A percentile compares a stretch with the other conserved stretches of the same genome.
These are phyloP conservation scores for Aspergillus fumigatus DNA, from an alignment of 2,329 filamentous ascomycete species.

Conservation along the genomic window DNA sequence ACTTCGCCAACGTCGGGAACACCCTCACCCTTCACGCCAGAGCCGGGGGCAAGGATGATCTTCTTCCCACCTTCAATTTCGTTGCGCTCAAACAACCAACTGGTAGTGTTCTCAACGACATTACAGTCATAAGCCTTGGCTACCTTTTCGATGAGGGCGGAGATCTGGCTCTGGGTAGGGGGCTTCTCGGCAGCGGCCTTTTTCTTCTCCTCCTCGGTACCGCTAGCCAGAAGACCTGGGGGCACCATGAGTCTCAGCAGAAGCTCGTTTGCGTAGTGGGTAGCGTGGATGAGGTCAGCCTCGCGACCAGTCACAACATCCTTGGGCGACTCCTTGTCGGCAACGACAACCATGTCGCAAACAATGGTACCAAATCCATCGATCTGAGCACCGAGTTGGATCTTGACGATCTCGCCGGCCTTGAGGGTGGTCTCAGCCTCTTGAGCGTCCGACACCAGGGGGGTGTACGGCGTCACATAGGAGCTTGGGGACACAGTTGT, in stretches of 20 bases:
- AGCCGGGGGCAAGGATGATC: constrained; percentile 78
- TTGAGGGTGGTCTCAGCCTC: constrained; percentile 79
- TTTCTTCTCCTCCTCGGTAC: constrained; percentile 91
- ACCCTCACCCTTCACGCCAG: constrained; percentile 88
- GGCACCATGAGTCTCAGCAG: constrained; percentile 87
- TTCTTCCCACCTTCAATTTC: constrained; percentile 98
- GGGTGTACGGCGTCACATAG: constrained; percentile 95
- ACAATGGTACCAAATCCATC: constrained; percentile 96
- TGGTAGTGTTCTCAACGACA: constrained; percentile 95
- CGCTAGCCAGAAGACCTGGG: constrained; percentile 75
- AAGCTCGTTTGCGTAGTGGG: constrained; percentile 92
- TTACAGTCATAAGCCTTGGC: constrained; percentile 87
- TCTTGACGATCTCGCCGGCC: constrained; percentile 85
- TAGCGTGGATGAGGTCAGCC: constrained; percentile 85
- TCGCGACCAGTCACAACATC: constrained; percentile 68
- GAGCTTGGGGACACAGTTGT: constrained; percentile 92
- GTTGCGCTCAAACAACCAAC: constrained; percentile 93
- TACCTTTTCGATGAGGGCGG: constrained; percentile 81
- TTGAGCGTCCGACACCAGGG: constrained; percentile 76
- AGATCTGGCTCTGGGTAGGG: constrained; percentile 82
- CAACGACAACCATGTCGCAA: constrained; percentile 82
- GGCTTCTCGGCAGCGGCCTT: constrained; percentile 80
- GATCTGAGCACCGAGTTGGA: constrained; percentile 98
- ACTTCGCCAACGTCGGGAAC: constrained; percentile 84
- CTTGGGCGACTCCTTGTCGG: constrained; percentile 55